These are phyloP conservation scores for Dactylellina cionopaga DNA, from an alignment of 2,329 filamentous ascomycete genomes.

Conservation along the genomic window DNA sequence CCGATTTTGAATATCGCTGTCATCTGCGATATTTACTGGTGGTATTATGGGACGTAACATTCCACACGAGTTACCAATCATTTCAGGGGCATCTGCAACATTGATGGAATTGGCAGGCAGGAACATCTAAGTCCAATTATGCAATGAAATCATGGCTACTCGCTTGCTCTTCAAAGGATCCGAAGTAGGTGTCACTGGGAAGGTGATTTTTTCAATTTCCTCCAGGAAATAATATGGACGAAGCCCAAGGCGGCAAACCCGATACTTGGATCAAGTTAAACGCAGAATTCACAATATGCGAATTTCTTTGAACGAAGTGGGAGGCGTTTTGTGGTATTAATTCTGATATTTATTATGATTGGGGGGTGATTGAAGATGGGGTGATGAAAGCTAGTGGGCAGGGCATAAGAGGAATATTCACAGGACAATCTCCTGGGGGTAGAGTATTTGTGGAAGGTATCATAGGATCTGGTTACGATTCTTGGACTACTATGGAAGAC, in stretches of 20 bases:
- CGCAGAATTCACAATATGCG: not conserved
- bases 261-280: not conserved
- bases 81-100: constrained; percentile 58
- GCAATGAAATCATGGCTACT: constrained; percentile 60
- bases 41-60: constrained; percentile 7
- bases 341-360: not conserved
- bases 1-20: not conserved
- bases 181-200: constrained; percentile 25
- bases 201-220: constrained; percentile 58
- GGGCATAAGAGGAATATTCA: not conserved
- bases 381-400: not conserved
- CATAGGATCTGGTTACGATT: not conserved
- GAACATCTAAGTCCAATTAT: constrained; percentile 62
- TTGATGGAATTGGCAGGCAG: constrained; percentile 60
- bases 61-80: constrained; percentile 54
- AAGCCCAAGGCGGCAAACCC: not conserved
- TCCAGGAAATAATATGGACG: constrained; percentile 58
- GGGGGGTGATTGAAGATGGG: not conserved
- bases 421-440: not conserved
- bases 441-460: not conserved
- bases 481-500: not conserved
- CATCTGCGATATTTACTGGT: not conserved
- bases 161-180: constrained; percentile 25
- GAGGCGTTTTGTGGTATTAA: not conserved
- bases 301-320: not conserved